phyloP scores from a whole-genome alignment of 108 stramenopile species.

The Discostella pseudostelligera region DNA sequence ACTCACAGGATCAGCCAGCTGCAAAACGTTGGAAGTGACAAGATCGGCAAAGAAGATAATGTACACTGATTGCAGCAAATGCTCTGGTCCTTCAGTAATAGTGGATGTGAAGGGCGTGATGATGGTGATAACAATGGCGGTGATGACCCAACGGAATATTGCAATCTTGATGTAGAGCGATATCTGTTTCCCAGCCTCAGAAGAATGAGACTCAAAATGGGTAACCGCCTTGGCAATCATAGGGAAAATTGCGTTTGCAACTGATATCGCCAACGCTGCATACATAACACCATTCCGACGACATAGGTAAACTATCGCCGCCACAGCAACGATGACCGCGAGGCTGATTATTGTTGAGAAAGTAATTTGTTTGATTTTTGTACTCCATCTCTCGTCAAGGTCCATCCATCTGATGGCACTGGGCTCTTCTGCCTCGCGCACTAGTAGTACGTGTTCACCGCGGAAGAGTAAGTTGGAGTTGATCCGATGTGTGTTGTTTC shows the following conservation, averaged over 20 bases:
- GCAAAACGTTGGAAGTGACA: conserved; percentile 57
- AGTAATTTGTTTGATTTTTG: conserved; percentile 47
- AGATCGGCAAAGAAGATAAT: conserved; percentile 78
- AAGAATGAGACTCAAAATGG: conserved; percentile 66
- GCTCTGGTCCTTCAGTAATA: conserved; percentile 30
- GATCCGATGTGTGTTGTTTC: conserved; percentile 36
- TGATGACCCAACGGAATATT: conserved; percentile 75
- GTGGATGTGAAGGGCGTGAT: conserved; percentile 78
- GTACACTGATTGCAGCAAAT: conserved; percentile 36
- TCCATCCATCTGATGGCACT: conserved; percentile 81
- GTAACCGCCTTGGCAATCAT: conserved; percentile 70
- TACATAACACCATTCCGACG: conserved; percentile 22
- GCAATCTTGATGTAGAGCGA: conserved; percentile 80
- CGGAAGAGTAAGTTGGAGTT: conserved; percentile 53
- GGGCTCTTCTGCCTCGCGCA: conserved; percentile 82
- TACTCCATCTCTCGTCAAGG: conserved; percentile 52
- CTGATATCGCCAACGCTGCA: conserved; percentile 65
- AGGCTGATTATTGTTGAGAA: conserved; percentile 61
- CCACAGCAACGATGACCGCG: conserved; percentile 48
- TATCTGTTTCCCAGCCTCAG: conserved; percentile 65
- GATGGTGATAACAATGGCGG: conserved; percentile 78
- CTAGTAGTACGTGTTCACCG: conserved; percentile 52
- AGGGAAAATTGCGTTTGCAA: conserved; percentile 76
- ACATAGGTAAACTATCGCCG: conserved; percentile 44
- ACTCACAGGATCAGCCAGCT: conserved; percentile 56